Evolutionary conservation across 441 rosid species (phyloP), one percentile per base, ranked within the genome.

Genomic region (Raphanus hybrid): DNA sequence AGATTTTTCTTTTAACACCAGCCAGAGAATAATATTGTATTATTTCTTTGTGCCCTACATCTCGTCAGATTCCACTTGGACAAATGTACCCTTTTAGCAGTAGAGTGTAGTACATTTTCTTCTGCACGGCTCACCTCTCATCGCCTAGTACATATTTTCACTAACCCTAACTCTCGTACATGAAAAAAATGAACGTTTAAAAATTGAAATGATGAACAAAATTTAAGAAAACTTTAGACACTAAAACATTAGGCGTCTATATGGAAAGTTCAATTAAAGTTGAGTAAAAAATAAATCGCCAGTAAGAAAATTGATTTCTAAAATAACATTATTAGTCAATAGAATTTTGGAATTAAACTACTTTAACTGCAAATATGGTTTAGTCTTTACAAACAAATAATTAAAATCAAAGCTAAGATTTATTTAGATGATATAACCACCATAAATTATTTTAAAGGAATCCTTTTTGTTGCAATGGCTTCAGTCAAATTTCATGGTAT

Each of bases 1-100:
- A 23, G 26, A 23, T 23, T 23, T 23, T 23, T 20, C 23, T 23
- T 23, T 23, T 23, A 23, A 23, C 26, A 23, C 26, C 26, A 23
- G 41, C 64, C 26, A 76, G 11, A 52, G 52, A 72, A 60, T 71
- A 60, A 9, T 52, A n/a, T 72, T 67, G 3, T 67, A 67, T 62
- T 6, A 58, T 64, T 20, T 58, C 2, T 50, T 15, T 15, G 69
- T 73, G 81, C 69, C 70, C 81, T 77, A 78, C 77, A n/a, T 41
- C 41, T 67, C 74, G 74, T 78, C 81, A 73, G 81, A 61, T 62
- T 68, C 78, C 78, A 78, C 78, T 78, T 9, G 20, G 64, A 50
- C 35, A 59, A 8, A 11, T 59, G n/a, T 59, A 59, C 48, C 48
- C 59, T 26, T 54, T 39, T 14, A 35, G n/a, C 45, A 67, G 55